Evolutionary conservation across 306 rosid genomes (phyloP).

Genomic region (Begonia loranthoides): DNA sequence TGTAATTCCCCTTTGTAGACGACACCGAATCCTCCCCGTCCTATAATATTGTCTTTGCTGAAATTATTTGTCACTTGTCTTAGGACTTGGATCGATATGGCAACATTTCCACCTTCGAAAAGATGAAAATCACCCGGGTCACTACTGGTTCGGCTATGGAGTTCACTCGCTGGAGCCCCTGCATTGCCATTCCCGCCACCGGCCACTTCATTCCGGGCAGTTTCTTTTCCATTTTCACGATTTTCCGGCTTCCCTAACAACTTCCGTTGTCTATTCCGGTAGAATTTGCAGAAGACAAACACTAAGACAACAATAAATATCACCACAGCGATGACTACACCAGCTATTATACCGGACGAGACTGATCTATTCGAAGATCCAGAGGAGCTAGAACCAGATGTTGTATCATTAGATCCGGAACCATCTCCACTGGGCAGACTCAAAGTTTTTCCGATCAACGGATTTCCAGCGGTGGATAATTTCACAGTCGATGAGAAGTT

Average conservation of each 20-base stretch:
- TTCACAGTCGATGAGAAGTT: slow-evolving; percentile 26
- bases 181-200: not conserved
- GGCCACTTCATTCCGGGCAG: not conserved
- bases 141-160: not conserved
- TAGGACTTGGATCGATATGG: not conserved
- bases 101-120: slow-evolving; percentile 3
- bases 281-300: not conserved
- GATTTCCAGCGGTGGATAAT: slow-evolving; percentile 27
- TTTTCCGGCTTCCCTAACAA: not conserved
- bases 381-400: slow-evolving; percentile 18
- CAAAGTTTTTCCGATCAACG: slow-evolving; percentile 26
- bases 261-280: not conserved
- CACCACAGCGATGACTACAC: not conserved
- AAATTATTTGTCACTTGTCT: slow-evolving; percentile 1
- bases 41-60: not conserved
- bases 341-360: not conserved
- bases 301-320: not conserved
- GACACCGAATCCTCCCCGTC: not conserved
- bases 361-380: not conserved
- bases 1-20: slow-evolving; percentile 1
- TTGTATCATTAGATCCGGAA: slow-evolving; percentile 12
- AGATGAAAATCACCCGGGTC: not conserved
- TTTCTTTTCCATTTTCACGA: not conserved
- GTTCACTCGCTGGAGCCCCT: not conserved
- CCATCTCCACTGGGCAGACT: slow-evolving; percentile 19